A percentile compares a stretch with the other conserved stretches of the same genome.
Evolutionary conservation across 768 basidiomycete genomes (phyloP).

Genomic region (Crepidotus variabilis): DNA sequence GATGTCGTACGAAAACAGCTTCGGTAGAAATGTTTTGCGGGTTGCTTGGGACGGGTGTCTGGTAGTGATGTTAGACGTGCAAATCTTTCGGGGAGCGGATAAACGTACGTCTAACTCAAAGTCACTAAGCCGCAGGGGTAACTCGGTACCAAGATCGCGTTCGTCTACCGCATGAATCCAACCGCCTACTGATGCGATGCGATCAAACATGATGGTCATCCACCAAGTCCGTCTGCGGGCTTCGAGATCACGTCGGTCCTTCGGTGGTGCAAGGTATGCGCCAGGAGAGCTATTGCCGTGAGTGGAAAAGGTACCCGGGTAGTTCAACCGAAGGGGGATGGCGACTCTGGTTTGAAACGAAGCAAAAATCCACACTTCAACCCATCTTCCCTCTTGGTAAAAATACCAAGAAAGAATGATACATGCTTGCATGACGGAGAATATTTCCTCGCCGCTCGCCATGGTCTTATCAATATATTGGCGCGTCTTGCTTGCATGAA

Average conservation of each 20-base stretch:
- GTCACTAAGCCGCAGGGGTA: conserved; percentile 71
- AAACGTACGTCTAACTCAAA: conserved; percentile 67
- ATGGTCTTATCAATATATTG: conserved; percentile 86
- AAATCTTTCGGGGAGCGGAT: not conserved
- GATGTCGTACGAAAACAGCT: conserved; percentile 68
- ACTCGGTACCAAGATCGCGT: conserved; percentile 78
- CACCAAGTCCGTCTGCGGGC: conserved; percentile 83
- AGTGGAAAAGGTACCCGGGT: conserved; percentile 77
- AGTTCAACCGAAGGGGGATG: conserved; percentile 78
- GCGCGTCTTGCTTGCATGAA: conserved; percentile 83
- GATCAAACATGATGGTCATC: conserved; percentile 87
- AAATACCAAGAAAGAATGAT: conserved; percentile 88
- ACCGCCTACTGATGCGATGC: conserved; percentile 75
- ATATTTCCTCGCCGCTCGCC: conserved; percentile 86
- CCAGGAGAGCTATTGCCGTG: conserved; percentile 66
- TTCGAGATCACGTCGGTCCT: conserved; percentile 71
- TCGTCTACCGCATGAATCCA: conserved; percentile 88
- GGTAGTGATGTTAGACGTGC: not conserved
- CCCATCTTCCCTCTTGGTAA: conserved; percentile 86
- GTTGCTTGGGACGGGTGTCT: conserved; percentile 65
- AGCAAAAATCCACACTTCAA: conserved; percentile 90
- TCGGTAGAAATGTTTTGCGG: conserved; percentile 67
- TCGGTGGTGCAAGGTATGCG: conserved; percentile 79
- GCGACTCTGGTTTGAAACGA: conserved; percentile 82
- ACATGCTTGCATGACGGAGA: conserved; percentile 84